Evolutionary conservation across 108 stramenopile genomes (phyloP).

Genomic region (Cyclotella kingstonii): DNA sequence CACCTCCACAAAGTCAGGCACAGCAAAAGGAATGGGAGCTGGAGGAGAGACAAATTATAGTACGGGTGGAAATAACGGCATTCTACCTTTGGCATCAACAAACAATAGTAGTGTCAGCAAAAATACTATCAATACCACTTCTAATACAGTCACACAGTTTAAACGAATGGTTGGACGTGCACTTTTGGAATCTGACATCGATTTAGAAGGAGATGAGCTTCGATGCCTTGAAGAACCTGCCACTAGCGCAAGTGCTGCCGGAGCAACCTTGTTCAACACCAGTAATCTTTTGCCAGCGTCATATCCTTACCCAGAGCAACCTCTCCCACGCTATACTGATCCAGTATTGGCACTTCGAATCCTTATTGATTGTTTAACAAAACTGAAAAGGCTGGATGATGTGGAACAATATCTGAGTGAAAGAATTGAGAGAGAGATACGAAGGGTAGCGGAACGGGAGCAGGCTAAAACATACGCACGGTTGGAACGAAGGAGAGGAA

Average conservation of each 20-base stretch:
- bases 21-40: not conserved
- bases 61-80: constrained; percentile 4
- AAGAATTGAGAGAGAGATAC: constrained; percentile 55
- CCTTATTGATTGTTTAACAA: constrained; percentile 72
- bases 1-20: constrained; percentile 26
- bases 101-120: not conserved
- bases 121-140: not conserved
- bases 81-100: not conserved
- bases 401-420: constrained; percentile 73
- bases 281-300: constrained; percentile 35
- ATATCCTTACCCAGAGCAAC: constrained; percentile 34
- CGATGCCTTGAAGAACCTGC: constrained; percentile 68
- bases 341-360: constrained; percentile 74
- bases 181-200: constrained; percentile 75
- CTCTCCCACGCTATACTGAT: constrained; percentile 63
- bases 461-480: constrained; percentile 74
- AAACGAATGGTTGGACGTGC: constrained; percentile 60
- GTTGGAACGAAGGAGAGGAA: constrained; percentile 50
- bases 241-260: constrained; percentile 13
- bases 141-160: constrained; percentile 10
- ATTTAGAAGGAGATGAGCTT: constrained; percentile 79
- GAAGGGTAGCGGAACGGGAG: constrained; percentile 64
- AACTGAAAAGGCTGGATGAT: constrained; percentile 75
- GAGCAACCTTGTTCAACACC: no score
- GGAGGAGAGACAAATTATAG: not conserved